Evolutionary conservation across 2,329 filamentous ascomycete genomes (phyloP), one percentile per base, ranked within the genome.

Genomic region (Colletotrichum lupini): DNA sequence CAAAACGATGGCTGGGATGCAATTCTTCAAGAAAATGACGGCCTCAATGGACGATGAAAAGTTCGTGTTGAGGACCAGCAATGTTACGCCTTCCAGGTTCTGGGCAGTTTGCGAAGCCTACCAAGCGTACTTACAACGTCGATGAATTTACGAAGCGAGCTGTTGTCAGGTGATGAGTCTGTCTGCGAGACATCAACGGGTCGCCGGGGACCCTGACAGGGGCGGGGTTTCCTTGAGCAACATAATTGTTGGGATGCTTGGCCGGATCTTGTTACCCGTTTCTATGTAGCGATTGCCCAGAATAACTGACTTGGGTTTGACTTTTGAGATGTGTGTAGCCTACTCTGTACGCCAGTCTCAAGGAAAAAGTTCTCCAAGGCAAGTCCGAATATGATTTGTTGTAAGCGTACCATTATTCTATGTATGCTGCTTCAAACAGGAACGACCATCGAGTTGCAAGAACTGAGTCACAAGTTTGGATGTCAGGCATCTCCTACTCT

Each of bases 1-100:
- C 67, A 74, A 46, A 22, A 60, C 14, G 30, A 63, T 57, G 53
- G 35, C 26, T 67, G 57, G 74, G 68, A 69, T 57, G 22, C 22
- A 37, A 46, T 63, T 69, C 42, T 70, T 69, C 53, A 59, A 22
- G 32, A 24, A 46, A 37, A 35, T 49, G 55, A 59, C 28, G 37
- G 26, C 42, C 22, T 26, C 5, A 28, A 37, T 19, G 19, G 30
- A 22, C 24, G 19, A 55, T 49, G 22, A 30, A 37, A 11, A 9
- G 24, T n/a, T 61, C n/a, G 9, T 26, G 16, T 52, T n/a, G 11
- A 32, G n/a, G 32, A 24, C 30, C 65, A 57, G 35, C 56, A 61
- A 22, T 49, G 8, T 7, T 49, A 49, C n/a, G 42, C 19, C 37
- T 42, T 42, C 37, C n/a, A 37, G 4, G 19, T 28, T 22, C 32